Conservation (phyloP, 2,329 filamentous ascomycete species). For the Epichloe sibirici region DNA sequence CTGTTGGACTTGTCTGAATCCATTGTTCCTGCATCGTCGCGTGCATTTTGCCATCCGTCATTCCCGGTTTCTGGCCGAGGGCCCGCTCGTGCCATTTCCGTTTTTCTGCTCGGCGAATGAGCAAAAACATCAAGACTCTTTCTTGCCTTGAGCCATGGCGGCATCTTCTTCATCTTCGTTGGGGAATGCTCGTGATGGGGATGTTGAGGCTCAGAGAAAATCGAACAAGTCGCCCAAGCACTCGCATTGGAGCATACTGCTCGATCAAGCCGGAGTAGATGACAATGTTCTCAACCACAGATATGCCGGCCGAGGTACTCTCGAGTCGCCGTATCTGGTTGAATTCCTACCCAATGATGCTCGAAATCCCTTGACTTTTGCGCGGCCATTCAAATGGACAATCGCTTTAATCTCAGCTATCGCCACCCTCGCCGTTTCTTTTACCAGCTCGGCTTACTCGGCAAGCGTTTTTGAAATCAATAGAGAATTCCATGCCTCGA, state of each 20-base stretch:
- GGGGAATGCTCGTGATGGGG: constrained; percentile 18
- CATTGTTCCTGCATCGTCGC: background rate
- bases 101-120: background rate
- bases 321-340: constrained; percentile 55
- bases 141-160: constrained; percentile 4
- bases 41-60: background rate
- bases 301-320: constrained; percentile 51
- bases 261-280: constrained; percentile 46
- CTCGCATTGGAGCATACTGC: constrained; percentile 39
- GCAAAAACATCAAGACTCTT: no score
- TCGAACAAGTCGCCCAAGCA: constrained; percentile 16
- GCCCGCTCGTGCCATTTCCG: background rate
- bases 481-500: constrained; percentile 36
- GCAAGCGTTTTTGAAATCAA: constrained; percentile 44
- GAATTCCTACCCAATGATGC: constrained; percentile 55
- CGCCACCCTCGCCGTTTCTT: constrained; percentile 56
- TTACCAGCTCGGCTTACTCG: constrained; percentile 57
- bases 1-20: background rate
- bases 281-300: constrained; percentile 40
- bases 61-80: background rate
- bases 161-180: background rate
- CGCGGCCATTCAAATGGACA: constrained; percentile 47
- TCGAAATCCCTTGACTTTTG: constrained; percentile 53
- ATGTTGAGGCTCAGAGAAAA: constrained; percentile 30
- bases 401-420: constrained; percentile 52